Base-by-base conservation (phyloP, 2,329 filamentous ascomycete genomes). In the Microsporum audouinii region DNA sequence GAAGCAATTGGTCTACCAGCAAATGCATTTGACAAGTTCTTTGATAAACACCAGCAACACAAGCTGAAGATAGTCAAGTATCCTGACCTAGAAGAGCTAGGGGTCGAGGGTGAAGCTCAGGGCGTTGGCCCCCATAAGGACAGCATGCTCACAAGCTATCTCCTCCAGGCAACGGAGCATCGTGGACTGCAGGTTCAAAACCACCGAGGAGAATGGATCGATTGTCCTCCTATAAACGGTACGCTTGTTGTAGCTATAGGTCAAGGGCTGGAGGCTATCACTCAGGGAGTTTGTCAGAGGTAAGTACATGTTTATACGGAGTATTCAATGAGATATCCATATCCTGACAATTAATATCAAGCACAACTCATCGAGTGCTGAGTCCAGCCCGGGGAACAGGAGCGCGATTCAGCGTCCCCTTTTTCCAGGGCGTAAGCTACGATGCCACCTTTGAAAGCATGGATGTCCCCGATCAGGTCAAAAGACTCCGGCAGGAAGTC, bases 61-160 rank as follows among this genome's bases (percentile, higher is more conserved):
- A 95, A 95, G 78, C 80, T 95, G 68, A 95, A 95, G 77, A 86
- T 95, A 63, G 86, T 95, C 63, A 89, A 88, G 76, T 95, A 94
- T 70, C 90, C 90, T 0, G 89, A 94, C 70, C 73, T 82, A 10
- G 73, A 76, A n/a, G 80, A 84, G 71, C 75, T 88, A 1, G 82
- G 80, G 0, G 71, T 79, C 3, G 75, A 68, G 27, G 75, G 71
- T 61, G 76, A 77, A 60, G 75, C 73, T 0, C 81, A 83, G 66
- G 81, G 81, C 33, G 81, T 91, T 0, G 89, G 88, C 0, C 88
- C 89, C 38, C 88, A 92, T 77, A 92, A 92, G 73, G 89, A 92
- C 72, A 87, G 84, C 67, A 92, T 94, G 88, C 79, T 94, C 63
- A 87, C 86, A 6, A 88, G 83, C 65, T 95, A 92, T 72, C 79